Conservation (phyloP, 257 asterid genomes). For the Nicotiana tomentosiformis region DNA sequence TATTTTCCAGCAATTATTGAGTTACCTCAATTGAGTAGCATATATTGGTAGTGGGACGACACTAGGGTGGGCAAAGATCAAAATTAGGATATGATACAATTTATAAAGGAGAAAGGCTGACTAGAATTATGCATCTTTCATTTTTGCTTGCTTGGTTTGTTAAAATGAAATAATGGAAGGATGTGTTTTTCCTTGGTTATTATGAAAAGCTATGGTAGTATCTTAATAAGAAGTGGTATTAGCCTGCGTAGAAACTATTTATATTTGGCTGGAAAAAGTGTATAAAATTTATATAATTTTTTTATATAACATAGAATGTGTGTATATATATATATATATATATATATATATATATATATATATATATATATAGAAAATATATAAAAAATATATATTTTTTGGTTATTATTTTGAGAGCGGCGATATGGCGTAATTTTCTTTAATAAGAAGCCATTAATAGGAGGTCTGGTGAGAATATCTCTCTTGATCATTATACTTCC, state of each 20-base stretch:
- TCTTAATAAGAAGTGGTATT: neutral
- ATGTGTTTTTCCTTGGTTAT: constrained; percentile 3
- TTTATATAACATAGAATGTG: too few relatives aligned
- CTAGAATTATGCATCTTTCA: neutral
- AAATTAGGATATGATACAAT: neutral
- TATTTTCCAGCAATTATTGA: neutral
- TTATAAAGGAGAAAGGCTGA: neutral
- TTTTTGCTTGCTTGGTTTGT: neutral
- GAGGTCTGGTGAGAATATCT: neutral
- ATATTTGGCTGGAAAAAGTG: too few relatives aligned
- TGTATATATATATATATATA: too few relatives aligned
- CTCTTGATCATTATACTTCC: constrained; percentile 8
- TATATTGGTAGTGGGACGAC: neutral
- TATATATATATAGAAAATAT: too few relatives aligned
- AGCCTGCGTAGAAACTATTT: too few relatives aligned
- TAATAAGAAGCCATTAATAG: neutral
- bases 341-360: too few relatives aligned
- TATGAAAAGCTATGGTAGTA: neutral
- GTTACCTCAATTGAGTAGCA: neutral
- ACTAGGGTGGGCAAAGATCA: neutral
- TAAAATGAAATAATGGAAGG: neutral
- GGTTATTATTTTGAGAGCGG: accelerated
- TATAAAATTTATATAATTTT: too few relatives aligned
- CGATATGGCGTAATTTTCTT: too few relatives aligned
- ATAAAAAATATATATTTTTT: too few relatives aligned